Conservation (phyloP, 2,329 filamentous ascomycete species). For the Fusarium sp. region DNA sequence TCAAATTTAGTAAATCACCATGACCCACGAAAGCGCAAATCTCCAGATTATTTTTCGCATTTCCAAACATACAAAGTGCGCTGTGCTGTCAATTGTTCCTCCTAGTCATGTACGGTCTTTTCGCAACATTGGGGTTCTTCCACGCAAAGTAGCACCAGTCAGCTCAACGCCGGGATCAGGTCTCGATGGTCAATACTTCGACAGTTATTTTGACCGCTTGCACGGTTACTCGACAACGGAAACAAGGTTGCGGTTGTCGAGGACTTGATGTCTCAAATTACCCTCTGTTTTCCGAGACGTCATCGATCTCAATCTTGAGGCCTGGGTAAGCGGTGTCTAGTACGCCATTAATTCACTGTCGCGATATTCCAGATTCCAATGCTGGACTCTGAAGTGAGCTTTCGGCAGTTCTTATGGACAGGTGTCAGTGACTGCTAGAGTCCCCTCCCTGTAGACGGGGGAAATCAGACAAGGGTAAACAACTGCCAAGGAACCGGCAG, state of each 20-base stretch:
- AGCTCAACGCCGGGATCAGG: background rate
- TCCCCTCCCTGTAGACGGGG: background rate
- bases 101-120: too few species aligned
- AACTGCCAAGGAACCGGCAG: background rate
- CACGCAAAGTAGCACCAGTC: background rate
- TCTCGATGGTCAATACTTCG: background rate
- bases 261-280: background rate
- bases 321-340: fast-evolving
- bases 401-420: background rate
- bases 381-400: background rate
- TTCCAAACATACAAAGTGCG: background rate
- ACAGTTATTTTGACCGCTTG: background rate
- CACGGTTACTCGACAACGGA: background rate
- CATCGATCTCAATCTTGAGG: background rate
- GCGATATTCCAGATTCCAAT: background rate
- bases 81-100: background rate
- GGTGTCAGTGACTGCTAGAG: background rate
- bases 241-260: background rate
- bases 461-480: background rate
- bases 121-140: background rate
- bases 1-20: too few species aligned
- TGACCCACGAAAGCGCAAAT: background rate
- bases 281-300: background rate
- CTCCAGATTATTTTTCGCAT: background rate
- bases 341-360: background rate